Conservation (phyloP, 2,329 filamentous ascomycete genomes). For the Stachybotrys chartarum region DNA sequence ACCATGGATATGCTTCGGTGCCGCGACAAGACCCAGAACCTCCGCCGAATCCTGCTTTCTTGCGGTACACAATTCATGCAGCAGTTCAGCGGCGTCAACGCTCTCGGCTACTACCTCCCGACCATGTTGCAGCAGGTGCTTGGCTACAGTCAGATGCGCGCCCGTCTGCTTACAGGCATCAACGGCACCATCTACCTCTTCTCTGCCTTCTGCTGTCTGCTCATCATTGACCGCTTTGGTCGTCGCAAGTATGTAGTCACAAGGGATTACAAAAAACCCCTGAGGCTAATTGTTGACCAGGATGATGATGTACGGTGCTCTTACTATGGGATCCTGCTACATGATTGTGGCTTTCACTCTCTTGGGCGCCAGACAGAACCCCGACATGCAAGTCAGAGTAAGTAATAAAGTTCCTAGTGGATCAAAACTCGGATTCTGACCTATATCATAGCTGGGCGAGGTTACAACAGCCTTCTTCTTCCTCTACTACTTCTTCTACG, state of each 20-base stretch:
- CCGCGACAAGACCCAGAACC: conserved; percentile 27
- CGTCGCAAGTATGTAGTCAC: conserved; percentile 24
- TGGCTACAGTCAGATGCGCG: conserved; percentile 41
- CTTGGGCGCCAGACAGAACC: neutral
- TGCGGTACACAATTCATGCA: conserved; percentile 42
- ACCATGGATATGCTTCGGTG: conserved; percentile 25
- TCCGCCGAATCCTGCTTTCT: conserved; percentile 26
- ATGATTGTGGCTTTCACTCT: conserved; percentile 17
- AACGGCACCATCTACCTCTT: conserved; percentile 33
- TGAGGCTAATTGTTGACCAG: conserved; percentile 9
- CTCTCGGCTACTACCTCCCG: conserved; percentile 39
- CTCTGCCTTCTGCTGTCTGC: conserved; percentile 26
- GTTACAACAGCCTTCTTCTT: conserved; percentile 35
- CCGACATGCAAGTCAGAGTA: neutral
- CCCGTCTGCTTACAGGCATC: conserved; percentile 47
- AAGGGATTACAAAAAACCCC: neutral
- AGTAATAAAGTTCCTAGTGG: too few relatives aligned
- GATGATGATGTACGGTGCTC: conserved; percentile 30
- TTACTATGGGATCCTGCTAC: conserved; percentile 26
- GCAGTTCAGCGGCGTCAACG: conserved; percentile 36
- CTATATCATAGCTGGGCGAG: conserved; percentile 21
- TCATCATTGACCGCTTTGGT: conserved; percentile 32
- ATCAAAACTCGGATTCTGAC: neutral
- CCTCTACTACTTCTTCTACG: conserved; percentile 34
- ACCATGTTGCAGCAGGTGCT: conserved; percentile 49